A percentile compares a stretch with the other conserved stretches of the same genome.
Conservation (phyloP, 768 basidiomycete genomes). For the Rhodotorula toruloides region DNA sequence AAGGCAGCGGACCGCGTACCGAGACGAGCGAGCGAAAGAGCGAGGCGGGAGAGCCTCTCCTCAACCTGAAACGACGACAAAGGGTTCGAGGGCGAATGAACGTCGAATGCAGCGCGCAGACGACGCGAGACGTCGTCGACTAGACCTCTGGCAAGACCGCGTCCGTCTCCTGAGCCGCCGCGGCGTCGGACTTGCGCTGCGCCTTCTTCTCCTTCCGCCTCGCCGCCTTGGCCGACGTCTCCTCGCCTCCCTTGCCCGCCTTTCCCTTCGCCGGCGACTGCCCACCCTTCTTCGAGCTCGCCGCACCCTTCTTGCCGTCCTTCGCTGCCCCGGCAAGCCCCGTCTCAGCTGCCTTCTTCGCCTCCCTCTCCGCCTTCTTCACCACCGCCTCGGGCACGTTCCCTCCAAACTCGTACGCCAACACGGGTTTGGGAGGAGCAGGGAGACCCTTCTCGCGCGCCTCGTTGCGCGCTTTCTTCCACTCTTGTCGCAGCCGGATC, state of each 20-base stretch:
- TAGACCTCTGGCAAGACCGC: slow-evolving; percentile 4
- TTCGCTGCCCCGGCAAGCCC: background rate
- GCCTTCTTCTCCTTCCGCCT: slow-evolving; percentile 15
- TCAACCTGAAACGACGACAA: no score
- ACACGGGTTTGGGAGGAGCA: slow-evolving; percentile 11
- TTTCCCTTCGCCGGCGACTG: background rate
- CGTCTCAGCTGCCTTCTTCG: slow-evolving; percentile 3
- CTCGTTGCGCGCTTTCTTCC: slow-evolving; percentile 29
- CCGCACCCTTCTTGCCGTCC: background rate
- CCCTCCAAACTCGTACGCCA: slow-evolving; percentile 34
- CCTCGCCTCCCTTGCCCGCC: background rate
- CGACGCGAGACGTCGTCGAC: no score
- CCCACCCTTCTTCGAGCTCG: background rate
- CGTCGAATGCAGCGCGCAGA: no score
- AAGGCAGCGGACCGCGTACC: no score
- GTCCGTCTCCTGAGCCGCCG: background rate
- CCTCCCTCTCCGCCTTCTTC: background rate
- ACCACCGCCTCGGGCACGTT: slow-evolving; percentile 4
- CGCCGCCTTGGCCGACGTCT: background rate
- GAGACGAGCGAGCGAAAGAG: no score
- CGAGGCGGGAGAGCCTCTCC: no score
- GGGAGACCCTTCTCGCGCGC: slow-evolving; percentile 20
- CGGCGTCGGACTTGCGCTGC: background rate
- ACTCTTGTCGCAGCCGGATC: slow-evolving; percentile 25
- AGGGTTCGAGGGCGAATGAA: no score